phyloP scores from a whole-genome alignment of 208 protist genomes.

The Trypanosoma lewisi region DNA sequence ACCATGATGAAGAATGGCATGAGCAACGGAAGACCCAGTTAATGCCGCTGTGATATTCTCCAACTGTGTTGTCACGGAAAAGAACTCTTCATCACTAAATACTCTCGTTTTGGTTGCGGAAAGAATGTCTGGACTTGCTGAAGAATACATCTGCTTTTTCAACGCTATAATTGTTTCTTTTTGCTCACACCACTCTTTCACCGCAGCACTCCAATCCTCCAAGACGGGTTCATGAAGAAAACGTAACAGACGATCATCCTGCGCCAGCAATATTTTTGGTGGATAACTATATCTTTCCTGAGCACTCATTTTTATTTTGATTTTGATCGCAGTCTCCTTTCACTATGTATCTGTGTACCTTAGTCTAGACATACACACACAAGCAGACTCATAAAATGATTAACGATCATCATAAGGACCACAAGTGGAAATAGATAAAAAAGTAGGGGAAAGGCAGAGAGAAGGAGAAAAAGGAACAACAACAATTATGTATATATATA shows the following conservation, averaged over 20 bases:
- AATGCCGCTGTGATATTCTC: slow-evolving; percentile 29
- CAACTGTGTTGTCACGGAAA: slow-evolving; percentile 43
- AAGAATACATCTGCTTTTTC: not conserved
- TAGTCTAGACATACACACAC: too few relatives aligned
- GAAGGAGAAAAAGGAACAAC: not conserved
- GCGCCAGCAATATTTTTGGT: slow-evolving; percentile 22
- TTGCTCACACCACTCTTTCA: slow-evolving; percentile 18
- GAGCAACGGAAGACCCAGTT: not conserved
- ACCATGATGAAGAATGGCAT: not conserved
- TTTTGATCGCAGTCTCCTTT: too few relatives aligned
- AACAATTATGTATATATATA: too few relatives aligned
- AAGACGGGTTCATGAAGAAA: slow-evolving; percentile 23
- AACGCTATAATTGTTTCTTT: slow-evolving; percentile 8
- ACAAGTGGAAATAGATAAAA: too few relatives aligned
- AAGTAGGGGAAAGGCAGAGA: slow-evolving; percentile 3
- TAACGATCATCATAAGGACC: too few relatives aligned
- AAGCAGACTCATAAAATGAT: too few relatives aligned
- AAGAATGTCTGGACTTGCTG: not conserved
- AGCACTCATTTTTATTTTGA: not conserved
- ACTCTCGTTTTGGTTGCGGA: not conserved
- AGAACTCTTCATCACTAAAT: slow-evolving; percentile 53
- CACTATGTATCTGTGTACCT: too few relatives aligned
- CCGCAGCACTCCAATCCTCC: slow-evolving; percentile 17
- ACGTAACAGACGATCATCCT: slow-evolving; percentile 14
- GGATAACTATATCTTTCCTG: slow-evolving; percentile 3